phyloP scores from a whole-genome alignment of 371 early-diverging fungal genomes.

The Syncephalis plumigaleata region DNA sequence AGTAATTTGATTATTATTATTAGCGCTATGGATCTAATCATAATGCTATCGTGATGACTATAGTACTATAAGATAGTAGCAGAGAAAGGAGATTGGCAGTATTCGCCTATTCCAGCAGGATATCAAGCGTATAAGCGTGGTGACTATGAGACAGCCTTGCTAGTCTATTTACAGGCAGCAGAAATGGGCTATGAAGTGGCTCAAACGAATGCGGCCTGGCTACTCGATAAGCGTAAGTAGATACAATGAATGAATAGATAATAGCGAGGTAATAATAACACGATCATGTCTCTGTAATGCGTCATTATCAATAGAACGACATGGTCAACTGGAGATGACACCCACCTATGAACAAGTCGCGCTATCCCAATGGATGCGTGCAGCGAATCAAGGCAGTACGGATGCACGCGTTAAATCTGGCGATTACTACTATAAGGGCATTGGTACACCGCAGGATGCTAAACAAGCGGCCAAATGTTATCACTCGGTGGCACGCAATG shows the following conservation, averaged over 20 bases:
- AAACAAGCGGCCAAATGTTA: constrained; percentile 77
- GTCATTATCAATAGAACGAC: neutral
- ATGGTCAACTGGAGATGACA: neutral
- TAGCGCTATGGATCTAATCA: neutral
- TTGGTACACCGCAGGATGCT: constrained; percentile 46
- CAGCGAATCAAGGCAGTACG: constrained; percentile 84
- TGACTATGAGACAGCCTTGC: constrained; percentile 45
- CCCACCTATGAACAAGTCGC: constrained; percentile 21
- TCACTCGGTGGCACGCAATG: constrained; percentile 62
- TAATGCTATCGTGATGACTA: neutral
- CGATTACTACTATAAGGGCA: constrained; percentile 83
- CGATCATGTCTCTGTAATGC: neutral
- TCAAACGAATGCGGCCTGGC: constrained; percentile 75
- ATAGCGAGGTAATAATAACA: neutral
- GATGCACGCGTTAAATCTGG: constrained; percentile 86
- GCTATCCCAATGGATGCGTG: constrained; percentile 78
- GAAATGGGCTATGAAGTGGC: constrained; percentile 73
- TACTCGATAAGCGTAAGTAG: constrained; percentile 50
- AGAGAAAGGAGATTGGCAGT: constrained; percentile 71
- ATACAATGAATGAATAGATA: no score
- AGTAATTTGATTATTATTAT: neutral
- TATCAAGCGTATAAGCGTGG: constrained; percentile 30
- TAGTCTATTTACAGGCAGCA: constrained; percentile 60
- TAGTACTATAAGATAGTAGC: constrained; percentile 62
- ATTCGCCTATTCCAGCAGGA: constrained; percentile 40